Conservation (phyloP, 805 yeast species). For the Saitoella complicata region DNA sequence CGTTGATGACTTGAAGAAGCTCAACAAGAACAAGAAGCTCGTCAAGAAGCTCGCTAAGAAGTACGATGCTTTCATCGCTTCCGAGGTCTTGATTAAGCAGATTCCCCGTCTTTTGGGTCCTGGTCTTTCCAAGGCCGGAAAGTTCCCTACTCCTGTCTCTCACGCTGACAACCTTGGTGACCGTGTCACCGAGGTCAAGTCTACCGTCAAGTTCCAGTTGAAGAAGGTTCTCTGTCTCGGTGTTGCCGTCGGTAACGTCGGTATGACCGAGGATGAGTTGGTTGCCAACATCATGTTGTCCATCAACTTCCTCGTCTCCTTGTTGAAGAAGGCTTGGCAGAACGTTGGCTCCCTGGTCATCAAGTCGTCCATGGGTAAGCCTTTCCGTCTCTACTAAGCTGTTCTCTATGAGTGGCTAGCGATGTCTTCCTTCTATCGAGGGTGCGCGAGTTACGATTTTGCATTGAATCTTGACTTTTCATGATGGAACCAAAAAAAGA, state of each 20-base stretch:
- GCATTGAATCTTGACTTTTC: too few relatives aligned
- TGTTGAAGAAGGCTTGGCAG: constrained; percentile 99
- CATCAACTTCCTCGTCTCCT: constrained; percentile 95
- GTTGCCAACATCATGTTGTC: constrained; percentile 98
- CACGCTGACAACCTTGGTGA: constrained; percentile 95
- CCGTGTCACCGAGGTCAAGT: constrained; percentile 93
- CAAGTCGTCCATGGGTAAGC: constrained; percentile 99
- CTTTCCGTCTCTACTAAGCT: constrained; percentile 93
- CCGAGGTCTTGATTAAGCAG: constrained; percentile 98
- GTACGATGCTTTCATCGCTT: constrained; percentile 98
- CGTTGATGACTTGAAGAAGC: constrained; percentile 98
- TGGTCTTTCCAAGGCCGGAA: constrained; percentile 99
- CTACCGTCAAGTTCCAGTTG: constrained; percentile 99
- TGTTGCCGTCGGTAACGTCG: constrained; percentile 99
- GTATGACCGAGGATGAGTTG: constrained; percentile 92
- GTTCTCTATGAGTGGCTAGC: background rate
- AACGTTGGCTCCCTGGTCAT: constrained; percentile 98
- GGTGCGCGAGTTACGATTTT: too few relatives aligned
- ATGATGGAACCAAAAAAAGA: too few relatives aligned
- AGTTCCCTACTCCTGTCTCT: constrained; percentile 99
- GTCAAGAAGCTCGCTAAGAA: constrained; percentile 99
- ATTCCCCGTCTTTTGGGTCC: constrained; percentile 99
- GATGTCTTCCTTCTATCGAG: too few relatives aligned
- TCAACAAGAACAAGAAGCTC: constrained; percentile 99
- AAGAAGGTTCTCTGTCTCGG: constrained; percentile 99